Evolutionary conservation across 2,329 filamentous ascomycete species (phyloP).

Genomic region (Neodidymelliopsis sp.): DNA sequence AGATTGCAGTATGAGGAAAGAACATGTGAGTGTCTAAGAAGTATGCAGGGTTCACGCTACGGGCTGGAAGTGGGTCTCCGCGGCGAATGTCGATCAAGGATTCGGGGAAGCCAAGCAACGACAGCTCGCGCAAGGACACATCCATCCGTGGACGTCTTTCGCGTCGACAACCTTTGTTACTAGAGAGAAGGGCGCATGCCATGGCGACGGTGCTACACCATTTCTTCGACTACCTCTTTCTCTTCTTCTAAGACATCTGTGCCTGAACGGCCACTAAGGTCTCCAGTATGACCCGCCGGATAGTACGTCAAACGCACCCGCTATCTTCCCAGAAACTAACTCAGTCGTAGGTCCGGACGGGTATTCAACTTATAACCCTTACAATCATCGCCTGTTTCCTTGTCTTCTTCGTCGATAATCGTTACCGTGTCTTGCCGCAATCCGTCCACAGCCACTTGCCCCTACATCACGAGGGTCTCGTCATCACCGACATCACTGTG

Average conservation of each 20-base stretch:
- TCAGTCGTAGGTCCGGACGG: constrained; percentile 61
- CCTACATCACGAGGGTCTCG: constrained; percentile 78
- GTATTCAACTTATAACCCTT: constrained; percentile 76
- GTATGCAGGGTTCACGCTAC: constrained; percentile 18
- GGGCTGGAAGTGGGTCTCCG: constrained; percentile 13
- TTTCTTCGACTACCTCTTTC: background rate
- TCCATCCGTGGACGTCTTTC: constrained; percentile 18
- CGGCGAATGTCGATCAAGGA: constrained; percentile 25
- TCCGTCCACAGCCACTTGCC: constrained; percentile 88
- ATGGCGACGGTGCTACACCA: constrained; percentile 22
- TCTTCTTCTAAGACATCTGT: constrained; percentile 14
- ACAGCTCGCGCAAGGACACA: constrained; percentile 18
- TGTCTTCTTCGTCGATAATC: constrained; percentile 84
- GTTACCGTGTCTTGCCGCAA: constrained; percentile 84
- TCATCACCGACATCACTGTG: constrained; percentile 86
- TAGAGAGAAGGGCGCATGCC: constrained; percentile 7
- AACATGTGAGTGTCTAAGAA: no score
- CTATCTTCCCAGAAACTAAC: background rate
- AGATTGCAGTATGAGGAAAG: constrained; percentile 3
- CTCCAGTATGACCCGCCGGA: constrained; percentile 49
- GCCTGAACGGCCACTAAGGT: constrained; percentile 17
- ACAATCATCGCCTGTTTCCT: constrained; percentile 70
- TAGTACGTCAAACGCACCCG: constrained; percentile 35
- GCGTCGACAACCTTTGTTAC: background rate
- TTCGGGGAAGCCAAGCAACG: constrained; percentile 30